Base-by-base conservation (phyloP, 352 stramenopile genomes). In the Globisporangium emineosum region DNA sequence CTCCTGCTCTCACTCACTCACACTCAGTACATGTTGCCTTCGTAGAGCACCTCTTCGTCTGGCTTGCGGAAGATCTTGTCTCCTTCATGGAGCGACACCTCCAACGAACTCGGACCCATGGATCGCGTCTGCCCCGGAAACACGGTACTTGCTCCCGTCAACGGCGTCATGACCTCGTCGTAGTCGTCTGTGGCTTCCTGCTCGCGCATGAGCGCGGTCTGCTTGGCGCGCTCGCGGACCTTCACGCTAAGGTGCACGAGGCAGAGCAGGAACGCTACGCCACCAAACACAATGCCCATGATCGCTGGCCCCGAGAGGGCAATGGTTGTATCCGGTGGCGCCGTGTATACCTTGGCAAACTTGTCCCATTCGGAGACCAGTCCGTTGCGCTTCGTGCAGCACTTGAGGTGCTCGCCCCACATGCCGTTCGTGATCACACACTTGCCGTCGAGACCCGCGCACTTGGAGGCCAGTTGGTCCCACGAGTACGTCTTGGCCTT, bases 131-230 rank as follows among this genome's bases (percentile, higher is more conserved):
- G 13, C 13, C 13, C 29, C 7, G 15, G 51, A 9, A 29, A 30
- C 5, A 27, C 5, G 25, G 2, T 27, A 0, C 12, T 6, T 25
- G 27, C 54, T 23, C 71, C 67, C 23, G 84, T 89, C 7, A 94
- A 73, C 17, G 86, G 86, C 47, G 86, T 94, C 86, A 93, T 93
- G 58, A 94, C 86, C 72, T 93, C 86, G 71, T 93, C 86, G 72
- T 94, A 94, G 72, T 94, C 86, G 67, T 94, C 86, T n/a, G 80
- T 91, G 15, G 83, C 80, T 57, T 94, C 86, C 70, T 93, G 83
- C 47, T 94, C 86, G 59, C 86, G 86, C 81, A 94, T 89, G 35
- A 94, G 58, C 15, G 86, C 86, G 17, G 86, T 94, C 72, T 93
- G 86, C 40, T 76, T 76, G 50, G 86, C 86, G 45, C 86, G 82